These are phyloP conservation scores for Plasmodium sp. DNA, from an alignment of 169 alveolate genomes.

Conservation along the genomic window DNA sequence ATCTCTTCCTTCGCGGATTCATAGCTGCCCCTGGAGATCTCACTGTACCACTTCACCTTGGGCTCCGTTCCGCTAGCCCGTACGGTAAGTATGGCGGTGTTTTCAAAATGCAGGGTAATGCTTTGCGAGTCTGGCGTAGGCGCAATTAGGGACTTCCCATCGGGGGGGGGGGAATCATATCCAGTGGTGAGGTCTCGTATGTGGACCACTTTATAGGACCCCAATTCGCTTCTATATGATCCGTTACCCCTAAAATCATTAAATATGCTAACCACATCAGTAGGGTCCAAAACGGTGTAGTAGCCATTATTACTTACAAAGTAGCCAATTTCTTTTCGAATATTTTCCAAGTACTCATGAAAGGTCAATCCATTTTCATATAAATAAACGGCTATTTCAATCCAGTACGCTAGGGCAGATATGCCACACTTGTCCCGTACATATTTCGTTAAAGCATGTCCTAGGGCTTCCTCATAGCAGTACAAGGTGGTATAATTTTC, in stretches of 20 bases:
- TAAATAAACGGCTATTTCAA: conserved; percentile 79
- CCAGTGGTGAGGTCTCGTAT: conserved; percentile 83
- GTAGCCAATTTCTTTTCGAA: conserved; percentile 80
- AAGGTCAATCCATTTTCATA: conserved; percentile 80
- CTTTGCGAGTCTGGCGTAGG: conserved; percentile 79
- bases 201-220: conserved; percentile 74
- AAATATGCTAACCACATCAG: conserved; percentile 72
- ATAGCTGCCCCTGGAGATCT: conserved; percentile 75
- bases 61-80: conserved; percentile 91
- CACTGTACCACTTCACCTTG: conserved; percentile 86
- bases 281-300: conserved; percentile 78
- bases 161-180: conserved; percentile 83
- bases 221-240: conserved; percentile 70
- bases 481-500: conserved; percentile 76
- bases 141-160: conserved; percentile 78
- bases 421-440: conserved; percentile 89
- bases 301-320: conserved; percentile 82
- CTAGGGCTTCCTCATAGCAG: conserved; percentile 87
- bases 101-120: conserved; percentile 81
- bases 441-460: conserved; percentile 79
- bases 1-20: conserved; percentile 76
- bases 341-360: conserved; percentile 54
- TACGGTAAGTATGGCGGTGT: conserved; percentile 79
- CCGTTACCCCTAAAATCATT: conserved; percentile 79
- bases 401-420: conserved; percentile 85